Evolutionary conservation across 2,329 filamentous ascomycete species (phyloP), one percentile per base, ranked within the genome.

Genomic region (Fusarium redolens): DNA sequence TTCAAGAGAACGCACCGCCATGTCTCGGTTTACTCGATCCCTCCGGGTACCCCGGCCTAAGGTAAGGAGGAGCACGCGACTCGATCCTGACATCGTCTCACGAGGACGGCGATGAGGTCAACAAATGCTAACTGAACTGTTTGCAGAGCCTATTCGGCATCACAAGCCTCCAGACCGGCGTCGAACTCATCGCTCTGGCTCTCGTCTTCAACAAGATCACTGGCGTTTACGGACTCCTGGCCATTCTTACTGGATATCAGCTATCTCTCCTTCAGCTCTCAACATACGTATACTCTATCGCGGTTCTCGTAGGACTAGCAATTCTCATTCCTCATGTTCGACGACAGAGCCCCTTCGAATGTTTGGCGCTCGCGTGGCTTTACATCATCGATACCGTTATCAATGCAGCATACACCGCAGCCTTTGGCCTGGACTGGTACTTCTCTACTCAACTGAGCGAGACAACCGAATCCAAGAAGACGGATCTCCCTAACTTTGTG

Each of bases 191-290:
- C 78, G 91, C 93, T 8, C 87, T 96, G 69, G 91, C 93, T 15
- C 89, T 97, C 72, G 87, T 97, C 61, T 92, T 98, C 84, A 98
- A 98, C 87, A 97, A 97, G 83, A 90, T 95, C 75, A 96, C 94
- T 55, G 95, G 95, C 65, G 87, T 97, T 75, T 98, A 97, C 83
- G 95, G 95, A 73, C 87, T 98, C 47, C 91, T 98, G 75, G 95
- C 95, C 66, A 89, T 97, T 75, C 86, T 97, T 73, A 97, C 95
- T 30, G 96, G 96, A 80, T 95, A 93, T 82, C 87, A 92, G 75
- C 90, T 97, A 71, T 95, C 94, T 60, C 87, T 91, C 35, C 88
- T 96, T 30, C 96, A 98, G 82, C 88, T 97, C 64, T 93, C 92
- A 65, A 96, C 97, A 87, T 98, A 97, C 86, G 87, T 97, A 54